Evolutionary conservation across 805 yeast species (phyloP).

Genomic region (Starmerella roubikii): DNA sequence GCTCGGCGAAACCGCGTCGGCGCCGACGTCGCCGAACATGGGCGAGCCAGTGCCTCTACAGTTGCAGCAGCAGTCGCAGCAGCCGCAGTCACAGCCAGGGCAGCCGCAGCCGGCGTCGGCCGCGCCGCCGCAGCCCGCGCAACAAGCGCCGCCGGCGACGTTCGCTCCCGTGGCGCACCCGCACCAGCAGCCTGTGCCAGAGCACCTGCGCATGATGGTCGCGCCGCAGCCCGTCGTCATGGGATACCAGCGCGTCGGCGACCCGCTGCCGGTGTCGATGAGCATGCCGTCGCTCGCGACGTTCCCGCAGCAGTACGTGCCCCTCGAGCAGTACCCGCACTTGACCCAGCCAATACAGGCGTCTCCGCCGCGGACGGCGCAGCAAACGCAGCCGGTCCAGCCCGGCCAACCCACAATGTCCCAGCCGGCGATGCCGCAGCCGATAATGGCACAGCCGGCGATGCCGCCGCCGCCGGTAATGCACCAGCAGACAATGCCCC

Average conservation of each 20-base stretch:
- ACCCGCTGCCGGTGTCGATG: neutral
- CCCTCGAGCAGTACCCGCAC: neutral
- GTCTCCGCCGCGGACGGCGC: constrained; percentile 9
- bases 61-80: neutral
- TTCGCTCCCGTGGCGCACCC: neutral
- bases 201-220: neutral
- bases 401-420: neutral
- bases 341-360: constrained; percentile 1
- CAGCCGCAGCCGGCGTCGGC: neutral
- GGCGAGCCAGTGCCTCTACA: neutral
- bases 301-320: neutral
- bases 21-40: constrained; percentile 5
- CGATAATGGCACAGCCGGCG: too few relatives aligned
- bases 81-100: too few relatives aligned
- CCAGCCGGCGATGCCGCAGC: neutral
- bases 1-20: neutral
- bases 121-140: neutral
- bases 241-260: constrained; percentile 3
- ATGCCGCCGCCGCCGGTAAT: neutral
- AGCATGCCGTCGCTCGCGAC: constrained; percentile 1
- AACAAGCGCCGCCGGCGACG: neutral
- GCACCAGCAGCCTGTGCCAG: neutral
- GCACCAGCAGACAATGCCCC: neutral
- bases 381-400: neutral
- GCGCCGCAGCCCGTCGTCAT: constrained; percentile 2